Conservation (phyloP, 2,329 filamentous ascomycete species). For the Microdochium bolleyi region DNA sequence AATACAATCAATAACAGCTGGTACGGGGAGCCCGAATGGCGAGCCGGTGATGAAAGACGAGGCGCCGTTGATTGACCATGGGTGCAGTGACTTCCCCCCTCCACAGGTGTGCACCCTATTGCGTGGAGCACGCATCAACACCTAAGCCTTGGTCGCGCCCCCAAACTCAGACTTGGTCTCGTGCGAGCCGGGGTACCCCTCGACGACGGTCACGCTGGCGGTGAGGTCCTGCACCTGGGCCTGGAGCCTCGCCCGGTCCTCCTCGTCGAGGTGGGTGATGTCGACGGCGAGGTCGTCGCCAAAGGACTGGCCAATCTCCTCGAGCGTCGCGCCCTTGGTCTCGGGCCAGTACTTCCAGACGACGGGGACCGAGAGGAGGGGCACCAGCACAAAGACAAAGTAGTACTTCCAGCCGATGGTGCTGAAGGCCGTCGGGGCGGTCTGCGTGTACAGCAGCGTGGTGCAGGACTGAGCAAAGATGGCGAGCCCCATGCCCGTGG, state of each 20-base stretch:
- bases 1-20: no score
- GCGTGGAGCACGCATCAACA: no score
- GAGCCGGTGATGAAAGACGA: no score
- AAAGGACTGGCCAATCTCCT: constrained; percentile 36
- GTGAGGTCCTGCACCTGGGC: no score
- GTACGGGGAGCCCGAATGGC: no score
- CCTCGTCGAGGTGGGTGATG: constrained; percentile 32
- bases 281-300: constrained; percentile 41
- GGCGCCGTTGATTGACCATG: no score
- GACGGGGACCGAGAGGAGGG: constrained; percentile 27
- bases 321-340: constrained; percentile 31
- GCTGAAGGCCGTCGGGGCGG: constrained; percentile 31
- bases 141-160: no score
- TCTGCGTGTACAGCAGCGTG: constrained; percentile 39
- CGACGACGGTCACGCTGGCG: constrained; percentile 5
- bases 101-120: no score
- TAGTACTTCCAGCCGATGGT: constrained; percentile 42
- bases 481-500: constrained; percentile 42
- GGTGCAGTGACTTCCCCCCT: no score
- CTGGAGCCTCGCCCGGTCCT: constrained; percentile 11
- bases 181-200: no score
- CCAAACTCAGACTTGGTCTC: no score
- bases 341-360: constrained; percentile 34
- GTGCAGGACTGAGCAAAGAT: constrained; percentile 40
- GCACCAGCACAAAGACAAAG: constrained; percentile 36